phyloP scores from a whole-genome alignment of 495 filamentous ascomycete species.

The Hypoxylon lienhwacheense region DNA sequence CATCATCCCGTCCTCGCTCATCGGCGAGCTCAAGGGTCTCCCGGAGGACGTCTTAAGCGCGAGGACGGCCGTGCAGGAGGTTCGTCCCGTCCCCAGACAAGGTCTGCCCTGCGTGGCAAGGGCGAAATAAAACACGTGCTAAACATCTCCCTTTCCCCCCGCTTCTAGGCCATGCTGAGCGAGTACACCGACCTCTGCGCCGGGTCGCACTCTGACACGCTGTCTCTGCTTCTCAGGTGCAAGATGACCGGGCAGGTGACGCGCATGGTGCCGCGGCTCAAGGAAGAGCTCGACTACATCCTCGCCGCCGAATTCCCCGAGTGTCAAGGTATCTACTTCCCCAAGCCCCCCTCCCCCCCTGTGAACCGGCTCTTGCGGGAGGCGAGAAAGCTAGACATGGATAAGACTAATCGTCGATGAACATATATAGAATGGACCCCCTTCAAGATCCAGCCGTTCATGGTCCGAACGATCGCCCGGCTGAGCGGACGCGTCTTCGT shows the following conservation, averaged over 20 bases:
- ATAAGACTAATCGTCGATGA: no score
- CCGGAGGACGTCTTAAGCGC: slow-evolving; percentile 44
- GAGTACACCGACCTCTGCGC: slow-evolving; percentile 42
- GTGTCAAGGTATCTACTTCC: slow-evolving; percentile 40
- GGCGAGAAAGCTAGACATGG: no score
- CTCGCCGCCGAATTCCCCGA: slow-evolving; percentile 40
- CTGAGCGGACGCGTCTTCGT: slow-evolving; percentile 42
- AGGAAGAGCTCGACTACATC: slow-evolving; percentile 41
- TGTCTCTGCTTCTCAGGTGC: slow-evolving; percentile 36
- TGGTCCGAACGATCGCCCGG: slow-evolving; percentile 39
- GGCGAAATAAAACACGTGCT: not conserved
- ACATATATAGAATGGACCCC: slow-evolving; percentile 45
- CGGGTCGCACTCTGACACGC: slow-evolving; percentile 36
- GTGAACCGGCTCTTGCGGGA: no score
- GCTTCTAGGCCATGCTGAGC: slow-evolving; percentile 41
- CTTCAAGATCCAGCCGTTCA: slow-evolving; percentile 44
- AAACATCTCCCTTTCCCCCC: no score
- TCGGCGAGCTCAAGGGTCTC: slow-evolving; percentile 44
- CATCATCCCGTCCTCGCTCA: slow-evolving; percentile 40
- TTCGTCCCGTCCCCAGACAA: slow-evolving; percentile 14
- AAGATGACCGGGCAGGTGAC: slow-evolving; percentile 41
- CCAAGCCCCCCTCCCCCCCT: no score
- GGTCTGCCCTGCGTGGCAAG: not conserved
- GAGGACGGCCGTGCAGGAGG: slow-evolving; percentile 43
- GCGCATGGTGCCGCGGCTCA: slow-evolving; percentile 38